Evolutionary conservation across 768 basidiomycete species (phyloP).

Genomic region (Termitomyces sp.): DNA sequence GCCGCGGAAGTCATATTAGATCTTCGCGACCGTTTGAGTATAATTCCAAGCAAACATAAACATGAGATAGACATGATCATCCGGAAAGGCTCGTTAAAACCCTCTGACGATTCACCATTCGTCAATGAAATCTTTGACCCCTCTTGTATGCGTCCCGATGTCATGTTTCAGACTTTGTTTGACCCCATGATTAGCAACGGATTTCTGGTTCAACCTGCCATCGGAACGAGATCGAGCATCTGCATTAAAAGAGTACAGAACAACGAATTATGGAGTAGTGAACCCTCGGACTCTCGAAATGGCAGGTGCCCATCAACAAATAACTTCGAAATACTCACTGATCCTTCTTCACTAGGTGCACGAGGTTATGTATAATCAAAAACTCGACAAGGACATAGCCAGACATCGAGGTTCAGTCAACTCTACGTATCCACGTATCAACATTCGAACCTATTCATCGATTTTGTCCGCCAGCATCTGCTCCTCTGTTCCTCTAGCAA

Average conservation of each 20-base stretch:
- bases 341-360: conserved; percentile 30
- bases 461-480: conserved; percentile 24
- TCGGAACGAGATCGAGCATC: conserved; percentile 27
- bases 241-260: conserved; percentile 37
- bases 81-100: conserved; percentile 42
- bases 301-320: conserved; percentile 17
- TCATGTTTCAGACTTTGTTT: neutral
- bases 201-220: conserved; percentile 31
- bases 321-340: neutral
- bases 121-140: conserved; percentile 53
- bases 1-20: conserved; percentile 42
- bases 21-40: conserved; percentile 30
- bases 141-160: conserved; percentile 22
- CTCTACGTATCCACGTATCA: conserved; percentile 22
- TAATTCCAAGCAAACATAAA: conserved; percentile 18
- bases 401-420: conserved; percentile 20
- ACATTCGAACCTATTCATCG: conserved; percentile 31
- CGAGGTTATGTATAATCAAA: conserved; percentile 45
- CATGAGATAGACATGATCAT: conserved; percentile 46
- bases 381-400: conserved; percentile 36
- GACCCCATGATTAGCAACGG: conserved; percentile 27
- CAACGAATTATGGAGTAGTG: conserved; percentile 49
- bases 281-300: conserved; percentile 40
- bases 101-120: conserved; percentile 48
- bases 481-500: neutral